phyloP scores from a whole-genome alignment of 495 filamentous ascomycete genomes.

The Penicillium alfredii region DNA sequence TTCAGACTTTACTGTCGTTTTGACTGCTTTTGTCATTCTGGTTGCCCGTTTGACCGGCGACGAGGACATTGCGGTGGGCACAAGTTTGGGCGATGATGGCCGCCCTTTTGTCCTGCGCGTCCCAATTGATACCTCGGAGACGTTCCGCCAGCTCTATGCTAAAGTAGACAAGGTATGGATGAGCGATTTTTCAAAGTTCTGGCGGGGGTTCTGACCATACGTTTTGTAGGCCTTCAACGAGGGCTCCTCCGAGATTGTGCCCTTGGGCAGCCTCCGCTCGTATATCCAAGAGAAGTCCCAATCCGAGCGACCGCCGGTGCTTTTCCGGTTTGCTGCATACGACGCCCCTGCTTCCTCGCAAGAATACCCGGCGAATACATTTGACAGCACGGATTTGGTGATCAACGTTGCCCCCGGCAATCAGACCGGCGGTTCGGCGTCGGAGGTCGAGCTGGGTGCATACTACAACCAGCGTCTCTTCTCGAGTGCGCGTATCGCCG shows the following conservation, averaged over 20 bases:
- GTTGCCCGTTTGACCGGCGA: slow-evolving; percentile 49
- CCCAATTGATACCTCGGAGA: slow-evolving; percentile 33
- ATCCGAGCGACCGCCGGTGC: slow-evolving; percentile 34
- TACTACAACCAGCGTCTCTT: slow-evolving; percentile 50
- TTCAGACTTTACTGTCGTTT: slow-evolving; percentile 41
- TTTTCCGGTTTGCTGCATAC: slow-evolving; percentile 47
- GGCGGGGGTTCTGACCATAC: slow-evolving; percentile 2
- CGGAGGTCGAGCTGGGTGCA: slow-evolving; percentile 36
- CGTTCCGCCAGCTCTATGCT: slow-evolving; percentile 37
- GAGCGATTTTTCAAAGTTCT: background rate
- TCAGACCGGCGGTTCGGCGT: slow-evolving; percentile 11
- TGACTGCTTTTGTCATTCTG: slow-evolving; percentile 43
- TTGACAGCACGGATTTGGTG: slow-evolving; percentile 43
- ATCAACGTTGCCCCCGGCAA: slow-evolving; percentile 36
- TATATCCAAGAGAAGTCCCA: slow-evolving; percentile 43
- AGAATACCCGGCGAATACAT: slow-evolving; percentile 41
- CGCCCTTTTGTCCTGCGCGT: slow-evolving; percentile 46
- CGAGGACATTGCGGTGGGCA: slow-evolving; percentile 47
- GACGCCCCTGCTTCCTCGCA: slow-evolving; percentile 44
- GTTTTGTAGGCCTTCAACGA: slow-evolving; percentile 31
- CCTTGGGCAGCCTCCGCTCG: slow-evolving; percentile 38
- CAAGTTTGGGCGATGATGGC: slow-evolving; percentile 38
- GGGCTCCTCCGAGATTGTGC: slow-evolving; percentile 43
- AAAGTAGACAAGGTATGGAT: slow-evolving; percentile 43
- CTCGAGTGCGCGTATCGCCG: slow-evolving; percentile 41